phyloP scores from a whole-genome alignment of 208 protist species.

The Acanthamoeba sp. region DNA sequence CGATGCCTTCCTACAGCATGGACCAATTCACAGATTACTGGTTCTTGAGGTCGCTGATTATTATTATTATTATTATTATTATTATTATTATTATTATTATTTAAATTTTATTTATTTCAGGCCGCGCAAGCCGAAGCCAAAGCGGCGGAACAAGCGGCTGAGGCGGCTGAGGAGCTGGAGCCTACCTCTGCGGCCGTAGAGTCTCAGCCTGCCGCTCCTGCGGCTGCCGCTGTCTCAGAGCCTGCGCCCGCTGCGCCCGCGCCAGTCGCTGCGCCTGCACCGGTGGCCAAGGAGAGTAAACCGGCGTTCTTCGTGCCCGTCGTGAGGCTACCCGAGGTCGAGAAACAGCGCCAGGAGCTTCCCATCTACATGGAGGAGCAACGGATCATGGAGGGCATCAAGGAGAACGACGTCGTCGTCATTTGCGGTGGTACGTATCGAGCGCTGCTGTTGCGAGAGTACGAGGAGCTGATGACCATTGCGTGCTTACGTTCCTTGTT shows the following conservation, averaged over 20 bases:
- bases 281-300: background rate
- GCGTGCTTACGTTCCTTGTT: too few relatives aligned
- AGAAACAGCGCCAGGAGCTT: conserved; percentile 82
- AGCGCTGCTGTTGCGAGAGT: too few relatives aligned
- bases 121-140: background rate
- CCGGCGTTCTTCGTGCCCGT: conserved; percentile 86
- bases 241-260: background rate
- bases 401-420: conserved; percentile 89
- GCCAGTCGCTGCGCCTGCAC: background rate
- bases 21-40: too few relatives aligned
- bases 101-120: background rate
- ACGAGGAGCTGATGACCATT: too few relatives aligned
- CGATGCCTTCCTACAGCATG: background rate
- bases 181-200: background rate
- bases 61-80: too few relatives aligned
- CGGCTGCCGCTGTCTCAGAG: background rate
- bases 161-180: background rate
- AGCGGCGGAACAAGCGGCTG: background rate
- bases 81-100: too few relatives aligned
- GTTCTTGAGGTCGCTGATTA: background rate
- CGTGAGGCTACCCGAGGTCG: conserved; percentile 80
- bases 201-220: background rate
- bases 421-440: conserved; percentile 93
- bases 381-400: conserved; percentile 91
- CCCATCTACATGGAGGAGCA: conserved; percentile 92